Evolutionary conservation across 495 filamentous ascomycete species (phyloP), one percentile per base, ranked within the genome.

Genomic region (Annulohypoxylon moriforme): DNA sequence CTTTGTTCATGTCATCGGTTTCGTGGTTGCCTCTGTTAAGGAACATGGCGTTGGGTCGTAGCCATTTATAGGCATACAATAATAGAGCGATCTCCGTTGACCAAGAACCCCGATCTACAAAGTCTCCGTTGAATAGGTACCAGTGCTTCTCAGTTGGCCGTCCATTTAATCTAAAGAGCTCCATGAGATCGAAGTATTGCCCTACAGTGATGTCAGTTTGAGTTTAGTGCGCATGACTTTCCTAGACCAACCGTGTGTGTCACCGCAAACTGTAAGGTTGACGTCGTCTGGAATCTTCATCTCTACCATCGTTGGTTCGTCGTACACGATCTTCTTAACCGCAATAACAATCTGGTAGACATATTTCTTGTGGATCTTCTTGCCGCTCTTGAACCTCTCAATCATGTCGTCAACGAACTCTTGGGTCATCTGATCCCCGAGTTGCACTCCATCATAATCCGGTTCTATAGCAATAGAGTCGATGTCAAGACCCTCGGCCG

Each of bases 101-200:
- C 96, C 96, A 99, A 36, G 93, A 96, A 18, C 96, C 96, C 78
- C 96, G 89, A 78, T 99, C 96, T 24, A 99, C 96, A 71, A 99
- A 99, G 80, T 99, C 96, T 71, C 96, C 96, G 81, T 99, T 99
- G 87, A 99, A 99, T 53, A 99, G 89, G 76, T 98, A 99, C 75
- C 88, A 89, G 71, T 98, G 93, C 68, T 90, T 91, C 70, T 93
- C 92, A 14, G 87, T 87, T 0, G 96, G 96, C 65, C 85, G 87
- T 20, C 96, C 96, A 75, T 96, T 97, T 42, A 96, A 87, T 71
- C 93, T 85, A 88, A 99, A 99, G 69, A 99, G 91, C 75, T 99
- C 92, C 82, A 99, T 88, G 16, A 99, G 84, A 79, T 99, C 96
- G 75, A 94, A 99, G 83, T 91, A 99, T 89, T 99, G 96, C n/a